A percentile compares a stretch with the other conserved stretches of the same genome.
phyloP scores from a whole-genome alignment of 768 basidiomycete genomes.

The Mycena crocata region DNA sequence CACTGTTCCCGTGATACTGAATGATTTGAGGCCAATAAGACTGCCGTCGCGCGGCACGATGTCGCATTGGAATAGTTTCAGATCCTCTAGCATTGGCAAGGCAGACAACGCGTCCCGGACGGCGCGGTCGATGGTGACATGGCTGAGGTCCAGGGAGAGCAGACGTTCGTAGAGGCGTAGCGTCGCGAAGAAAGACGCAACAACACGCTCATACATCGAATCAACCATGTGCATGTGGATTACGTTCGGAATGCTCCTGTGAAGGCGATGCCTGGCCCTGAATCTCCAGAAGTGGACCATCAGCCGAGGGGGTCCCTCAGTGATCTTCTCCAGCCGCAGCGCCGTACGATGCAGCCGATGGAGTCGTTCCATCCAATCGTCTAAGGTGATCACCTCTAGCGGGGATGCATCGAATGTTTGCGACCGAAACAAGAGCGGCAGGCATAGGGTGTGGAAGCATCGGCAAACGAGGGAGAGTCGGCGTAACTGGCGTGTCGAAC shows the following conservation, averaged over 20 bases:
- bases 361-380: conserved; percentile 13
- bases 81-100: background rate
- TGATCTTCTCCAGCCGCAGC: conserved; percentile 5
- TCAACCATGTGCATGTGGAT: background rate
- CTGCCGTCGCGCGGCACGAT: background rate
- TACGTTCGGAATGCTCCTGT: background rate
- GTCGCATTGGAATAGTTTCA: background rate
- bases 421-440: background rate
- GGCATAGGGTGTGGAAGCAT: background rate
- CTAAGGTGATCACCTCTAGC: background rate
- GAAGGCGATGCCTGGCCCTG: background rate
- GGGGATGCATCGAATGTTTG: conserved; percentile 1
- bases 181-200: background rate
- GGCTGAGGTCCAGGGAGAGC: background rate
- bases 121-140: background rate
- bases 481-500: background rate
- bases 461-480: conserved; percentile 7
- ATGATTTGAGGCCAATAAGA: background rate
- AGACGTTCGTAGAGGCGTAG: background rate
- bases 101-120: background rate
- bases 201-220: background rate
- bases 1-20: background rate
- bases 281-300: conserved; percentile 2
- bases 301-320: background rate
- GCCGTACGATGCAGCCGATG: conserved; percentile 12